phyloP scores from a whole-genome alignment of 805 yeast genomes.

The Schwanniomyces yamadae region DNA sequence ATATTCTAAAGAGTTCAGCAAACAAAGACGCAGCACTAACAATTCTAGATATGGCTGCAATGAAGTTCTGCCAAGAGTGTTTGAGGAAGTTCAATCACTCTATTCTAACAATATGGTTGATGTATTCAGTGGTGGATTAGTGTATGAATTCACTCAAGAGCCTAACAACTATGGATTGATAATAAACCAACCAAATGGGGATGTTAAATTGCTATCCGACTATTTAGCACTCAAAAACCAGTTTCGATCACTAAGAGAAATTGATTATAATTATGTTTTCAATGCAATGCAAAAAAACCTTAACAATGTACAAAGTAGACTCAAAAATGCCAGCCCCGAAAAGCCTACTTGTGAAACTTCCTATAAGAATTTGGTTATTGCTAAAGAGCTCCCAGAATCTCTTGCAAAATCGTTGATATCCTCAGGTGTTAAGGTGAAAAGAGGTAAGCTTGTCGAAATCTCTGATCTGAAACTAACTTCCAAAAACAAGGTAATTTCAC shows the following conservation, averaged over 20 bases:
- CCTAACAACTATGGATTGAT: slow-evolving; percentile 79
- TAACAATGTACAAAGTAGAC: slow-evolving; percentile 17
- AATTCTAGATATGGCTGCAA: slow-evolving; percentile 66
- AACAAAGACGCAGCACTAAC: slow-evolving; percentile 12
- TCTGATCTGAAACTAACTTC: slow-evolving; percentile 42
- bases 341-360: slow-evolving; percentile 31
- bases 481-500: slow-evolving; percentile 40
- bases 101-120: slow-evolving; percentile 71
- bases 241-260: slow-evolving; percentile 34
- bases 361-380: slow-evolving; percentile 37
- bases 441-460: slow-evolving; percentile 52
- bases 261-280: slow-evolving; percentile 20
- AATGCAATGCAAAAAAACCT: slow-evolving; percentile 25
- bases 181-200: slow-evolving; percentile 41
- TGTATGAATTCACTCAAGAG: slow-evolving; percentile 78
- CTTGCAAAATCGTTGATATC: slow-evolving; percentile 45
- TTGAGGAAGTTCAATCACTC: slow-evolving; percentile 71
- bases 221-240: slow-evolving; percentile 44
- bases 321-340: slow-evolving; percentile 13
- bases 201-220: slow-evolving; percentile 44
- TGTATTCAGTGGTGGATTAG: slow-evolving; percentile 82
- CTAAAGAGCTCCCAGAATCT: slow-evolving; percentile 46
- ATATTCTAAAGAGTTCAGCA: not conserved
- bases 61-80: slow-evolving; percentile 70
- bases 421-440: slow-evolving; percentile 45